Evolutionary conservation across 1,139 yeast genomes (phyloP).

Genomic region (Martiniozyma asiatica): DNA sequence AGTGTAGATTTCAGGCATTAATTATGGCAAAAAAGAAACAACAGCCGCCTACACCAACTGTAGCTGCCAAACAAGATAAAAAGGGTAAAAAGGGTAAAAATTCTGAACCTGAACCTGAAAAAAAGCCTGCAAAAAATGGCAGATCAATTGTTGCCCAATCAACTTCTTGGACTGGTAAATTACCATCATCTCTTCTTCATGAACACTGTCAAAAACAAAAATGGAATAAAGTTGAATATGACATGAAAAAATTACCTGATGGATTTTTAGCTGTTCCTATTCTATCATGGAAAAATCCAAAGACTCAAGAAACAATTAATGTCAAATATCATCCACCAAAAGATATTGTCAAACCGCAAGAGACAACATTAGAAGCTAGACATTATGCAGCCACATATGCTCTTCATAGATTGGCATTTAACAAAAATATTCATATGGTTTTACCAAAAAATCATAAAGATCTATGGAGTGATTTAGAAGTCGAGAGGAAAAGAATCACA

Average conservation of each 20-base stretch:
- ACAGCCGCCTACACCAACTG: slow-evolving; percentile 3
- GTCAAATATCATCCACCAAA: slow-evolving; percentile 54
- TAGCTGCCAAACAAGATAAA: slow-evolving; percentile 6
- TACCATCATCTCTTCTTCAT: slow-evolving; percentile 76
- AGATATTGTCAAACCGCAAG: slow-evolving; percentile 43
- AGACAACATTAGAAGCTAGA: slow-evolving; percentile 79
- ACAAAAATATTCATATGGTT: slow-evolving; percentile 77
- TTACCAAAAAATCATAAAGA: slow-evolving; percentile 73
- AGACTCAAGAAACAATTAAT: slow-evolving; percentile 53
- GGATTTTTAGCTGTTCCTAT: slow-evolving; percentile 29
- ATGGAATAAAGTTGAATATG: slow-evolving; percentile 80
- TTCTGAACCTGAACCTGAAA: slow-evolving; percentile 1
- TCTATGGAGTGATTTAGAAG: slow-evolving; percentile 66
- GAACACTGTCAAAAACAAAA: slow-evolving; percentile 83
- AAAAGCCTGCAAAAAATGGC: slow-evolving; percentile 11
- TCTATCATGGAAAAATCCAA: slow-evolving; percentile 67
- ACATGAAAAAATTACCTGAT: slow-evolving; percentile 42
- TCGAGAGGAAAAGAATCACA: slow-evolving; percentile 34
- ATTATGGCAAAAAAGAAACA: slow-evolving; percentile 15
- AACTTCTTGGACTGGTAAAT: slow-evolving; percentile 84
- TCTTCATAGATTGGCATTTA: slow-evolving; percentile 64
- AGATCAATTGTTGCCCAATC: slow-evolving; percentile 44
- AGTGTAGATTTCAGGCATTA: too few species aligned
- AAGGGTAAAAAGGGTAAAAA: slow-evolving; percentile 8
- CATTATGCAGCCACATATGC: slow-evolving; percentile 87